Evolutionary conservation across 2,329 filamentous ascomycete species (phyloP).

Genomic region (Aquanectria penicillioides): DNA sequence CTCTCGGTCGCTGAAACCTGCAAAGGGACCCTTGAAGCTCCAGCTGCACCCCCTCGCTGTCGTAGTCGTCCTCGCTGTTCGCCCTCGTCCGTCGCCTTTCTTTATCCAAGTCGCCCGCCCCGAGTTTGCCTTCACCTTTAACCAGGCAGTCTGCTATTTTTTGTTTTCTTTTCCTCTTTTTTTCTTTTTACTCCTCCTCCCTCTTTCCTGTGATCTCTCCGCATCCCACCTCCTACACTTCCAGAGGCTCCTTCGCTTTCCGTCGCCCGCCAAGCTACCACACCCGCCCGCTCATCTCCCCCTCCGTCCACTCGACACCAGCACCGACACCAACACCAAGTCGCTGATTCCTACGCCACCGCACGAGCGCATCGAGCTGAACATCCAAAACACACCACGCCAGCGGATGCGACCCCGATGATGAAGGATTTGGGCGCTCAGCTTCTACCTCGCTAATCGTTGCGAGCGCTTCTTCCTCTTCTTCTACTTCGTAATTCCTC

Average conservation of each 20-base stretch:
- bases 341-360: constrained; percentile 12
- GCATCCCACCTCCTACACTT: no score
- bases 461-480: constrained; percentile 40
- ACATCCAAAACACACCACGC: constrained; percentile 23
- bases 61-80: constrained; percentile 9
- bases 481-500: constrained; percentile 16
- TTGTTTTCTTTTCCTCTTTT: constrained; percentile 1
- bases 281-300: constrained; percentile 9
- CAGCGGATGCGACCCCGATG: constrained; percentile 39
- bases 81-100: constrained; percentile 4
- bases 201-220: no score
- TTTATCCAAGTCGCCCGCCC: constrained; percentile 25
- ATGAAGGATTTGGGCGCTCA: constrained; percentile 42
- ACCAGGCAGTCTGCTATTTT: neutral
- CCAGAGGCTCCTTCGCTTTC: no score
- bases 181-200: no score
- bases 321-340: neutral
- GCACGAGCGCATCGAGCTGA: constrained; percentile 31
- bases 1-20: constrained; percentile 14
- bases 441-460: constrained; percentile 45
- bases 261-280: neutral
- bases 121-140: neutral
- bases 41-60: constrained; percentile 9
- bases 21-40: constrained; percentile 14
- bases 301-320: neutral